phyloP scores from a whole-genome alignment of 2,329 filamentous ascomycete genomes.

The Alternaria burnsii region DNA sequence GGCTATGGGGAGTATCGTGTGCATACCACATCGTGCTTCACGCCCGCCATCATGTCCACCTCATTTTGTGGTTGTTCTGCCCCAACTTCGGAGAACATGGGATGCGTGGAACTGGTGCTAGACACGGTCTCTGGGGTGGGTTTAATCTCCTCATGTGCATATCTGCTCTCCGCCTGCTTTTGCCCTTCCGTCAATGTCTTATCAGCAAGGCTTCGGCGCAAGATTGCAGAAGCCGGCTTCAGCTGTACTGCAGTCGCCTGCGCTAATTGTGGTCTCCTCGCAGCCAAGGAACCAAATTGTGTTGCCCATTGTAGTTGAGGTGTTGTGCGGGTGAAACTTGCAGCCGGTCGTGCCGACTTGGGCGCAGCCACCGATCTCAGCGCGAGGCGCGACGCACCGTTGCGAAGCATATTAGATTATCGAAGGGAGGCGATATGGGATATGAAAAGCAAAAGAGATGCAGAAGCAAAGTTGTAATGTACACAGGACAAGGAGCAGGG shows the following conservation, averaged over 20 bases:
- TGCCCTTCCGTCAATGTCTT: constrained; percentile 57
- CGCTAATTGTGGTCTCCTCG: constrained; percentile 42
- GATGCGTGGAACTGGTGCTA: constrained; percentile 60
- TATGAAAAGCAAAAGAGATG: neutral
- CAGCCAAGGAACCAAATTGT: constrained; percentile 52
- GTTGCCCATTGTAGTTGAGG: constrained; percentile 50
- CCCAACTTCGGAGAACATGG: constrained; percentile 52
- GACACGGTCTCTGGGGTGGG: constrained; percentile 69
- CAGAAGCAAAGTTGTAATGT: neutral
- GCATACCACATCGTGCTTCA: constrained; percentile 51
- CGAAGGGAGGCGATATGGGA: neutral
- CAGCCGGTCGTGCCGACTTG: constrained; percentile 39
- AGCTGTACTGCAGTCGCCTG: constrained; percentile 11
- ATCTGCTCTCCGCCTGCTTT: constrained; percentile 63
- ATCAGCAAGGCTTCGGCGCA: constrained; percentile 55
- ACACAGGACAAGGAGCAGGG: neutral
- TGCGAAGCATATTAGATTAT: constrained; percentile 53
- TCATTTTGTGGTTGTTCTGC: constrained; percentile 45
- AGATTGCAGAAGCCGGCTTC: constrained; percentile 46
- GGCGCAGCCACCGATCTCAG: constrained; percentile 49
- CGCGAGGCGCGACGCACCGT: constrained; percentile 53
- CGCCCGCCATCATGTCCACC: constrained; percentile 57
- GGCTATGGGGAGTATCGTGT: fast-evolving
- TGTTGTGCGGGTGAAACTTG: constrained; percentile 29
- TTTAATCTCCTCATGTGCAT: constrained; percentile 65